These are phyloP conservation scores for Phytophthora syringae DNA, from an alignment of 352 stramenopile species.

Conservation along the genomic window DNA sequence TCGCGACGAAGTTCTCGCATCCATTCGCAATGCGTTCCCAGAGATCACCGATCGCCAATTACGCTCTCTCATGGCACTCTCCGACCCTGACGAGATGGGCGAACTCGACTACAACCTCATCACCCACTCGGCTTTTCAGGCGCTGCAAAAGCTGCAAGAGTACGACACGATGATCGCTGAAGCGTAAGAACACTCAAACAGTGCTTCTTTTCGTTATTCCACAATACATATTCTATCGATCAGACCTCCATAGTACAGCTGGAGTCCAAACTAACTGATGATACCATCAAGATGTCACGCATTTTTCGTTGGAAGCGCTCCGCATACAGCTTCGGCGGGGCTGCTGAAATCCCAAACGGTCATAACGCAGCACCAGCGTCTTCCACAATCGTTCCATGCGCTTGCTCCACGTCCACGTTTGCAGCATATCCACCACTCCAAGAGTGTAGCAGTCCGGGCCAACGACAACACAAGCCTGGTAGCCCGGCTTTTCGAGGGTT, in stretches of 20 bases:
- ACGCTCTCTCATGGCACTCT: constrained; percentile 67
- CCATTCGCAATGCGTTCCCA: constrained; percentile 66
- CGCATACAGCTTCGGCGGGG: constrained; percentile 74
- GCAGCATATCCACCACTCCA: constrained; percentile 91
- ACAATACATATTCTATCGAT: constrained; percentile 54
- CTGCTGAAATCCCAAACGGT: constrained; percentile 78
- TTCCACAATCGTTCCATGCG: constrained; percentile 87
- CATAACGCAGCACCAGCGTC: constrained; percentile 72
- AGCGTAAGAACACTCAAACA: no score
- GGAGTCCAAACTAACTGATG: constrained; percentile 56
- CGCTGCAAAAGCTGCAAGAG: constrained; percentile 82
- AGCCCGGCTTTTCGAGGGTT: constrained; percentile 67
- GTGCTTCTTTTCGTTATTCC: constrained; percentile 64
- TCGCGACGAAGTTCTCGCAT: constrained; percentile 60
- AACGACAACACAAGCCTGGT: constrained; percentile 77
- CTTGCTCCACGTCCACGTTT: constrained; percentile 89
- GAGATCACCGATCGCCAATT: constrained; percentile 70
- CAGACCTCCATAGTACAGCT: constrained; percentile 17
- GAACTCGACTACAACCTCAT: constrained; percentile 79
- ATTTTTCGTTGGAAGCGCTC: constrained; percentile 87
- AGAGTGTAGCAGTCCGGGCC: constrained; percentile 90
- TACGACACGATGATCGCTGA: constrained; percentile 85
- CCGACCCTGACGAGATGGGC: constrained; percentile 69
- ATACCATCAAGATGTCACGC: constrained; percentile 86
- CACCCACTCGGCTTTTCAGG: constrained; percentile 73